Conservation (phyloP, 2,329 filamentous ascomycete species). For the Cercospora zeae-maydis region DNA sequence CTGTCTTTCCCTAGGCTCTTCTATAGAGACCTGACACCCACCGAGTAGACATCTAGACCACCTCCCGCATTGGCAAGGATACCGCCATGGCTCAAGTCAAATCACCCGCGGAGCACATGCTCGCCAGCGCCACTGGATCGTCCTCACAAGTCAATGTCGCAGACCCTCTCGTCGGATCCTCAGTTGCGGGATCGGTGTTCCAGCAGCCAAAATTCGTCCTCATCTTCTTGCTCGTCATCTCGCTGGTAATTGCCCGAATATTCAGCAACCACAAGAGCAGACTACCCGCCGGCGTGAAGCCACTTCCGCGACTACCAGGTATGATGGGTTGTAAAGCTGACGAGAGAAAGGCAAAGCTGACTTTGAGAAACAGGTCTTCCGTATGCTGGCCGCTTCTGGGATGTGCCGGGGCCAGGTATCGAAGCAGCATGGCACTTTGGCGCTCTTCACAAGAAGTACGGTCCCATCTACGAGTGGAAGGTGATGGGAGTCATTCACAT, state of each 20-base stretch:
- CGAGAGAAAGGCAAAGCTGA: not conserved
- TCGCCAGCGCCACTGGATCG: slow-evolving; percentile 7
- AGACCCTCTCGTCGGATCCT: not conserved
- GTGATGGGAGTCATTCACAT: slow-evolving; percentile 35
- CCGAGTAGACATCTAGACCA: not conserved
- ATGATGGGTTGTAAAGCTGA: not conserved
- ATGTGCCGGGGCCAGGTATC: slow-evolving; percentile 34
- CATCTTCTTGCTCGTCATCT: slow-evolving; percentile 15
- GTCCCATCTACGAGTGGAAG: slow-evolving; percentile 38
- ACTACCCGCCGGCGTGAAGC: slow-evolving; percentile 29
- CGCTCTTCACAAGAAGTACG: slow-evolving; percentile 35
- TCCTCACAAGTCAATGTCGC: slow-evolving; percentile 6
- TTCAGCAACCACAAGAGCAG: slow-evolving; percentile 20
- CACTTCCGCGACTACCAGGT: slow-evolving; percentile 29
- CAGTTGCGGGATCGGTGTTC: slow-evolving; percentile 1
- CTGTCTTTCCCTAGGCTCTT: not conserved
- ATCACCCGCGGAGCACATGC: slow-evolving; percentile 12
- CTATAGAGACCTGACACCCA: not conserved
- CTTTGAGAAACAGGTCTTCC: slow-evolving; percentile 27
- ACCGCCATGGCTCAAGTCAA: slow-evolving; percentile 6
- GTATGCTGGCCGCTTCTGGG: slow-evolving; percentile 35
- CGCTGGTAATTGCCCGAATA: slow-evolving; percentile 14
- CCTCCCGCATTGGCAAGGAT: not conserved
- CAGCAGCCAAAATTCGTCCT: slow-evolving; percentile 15
- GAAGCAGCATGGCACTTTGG: slow-evolving; percentile 38